Conservation (phyloP, 805 yeast species). For the Candida hungchunana region DNA sequence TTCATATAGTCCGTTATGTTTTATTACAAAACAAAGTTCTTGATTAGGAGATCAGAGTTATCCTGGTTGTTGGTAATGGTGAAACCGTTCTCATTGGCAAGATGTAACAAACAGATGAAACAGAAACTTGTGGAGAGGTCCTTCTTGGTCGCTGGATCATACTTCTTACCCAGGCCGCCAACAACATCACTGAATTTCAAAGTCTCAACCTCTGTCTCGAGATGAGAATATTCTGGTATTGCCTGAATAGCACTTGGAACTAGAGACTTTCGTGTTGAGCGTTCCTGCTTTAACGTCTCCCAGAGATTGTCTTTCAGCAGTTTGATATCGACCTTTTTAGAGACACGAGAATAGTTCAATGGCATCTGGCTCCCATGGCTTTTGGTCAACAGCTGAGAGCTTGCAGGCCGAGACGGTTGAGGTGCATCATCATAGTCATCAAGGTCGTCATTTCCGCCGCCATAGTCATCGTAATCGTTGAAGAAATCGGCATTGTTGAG, state of each 20-base stretch:
- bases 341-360: conserved; percentile 60
- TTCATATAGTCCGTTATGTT: neutral
- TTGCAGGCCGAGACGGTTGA: conserved; percentile 17
- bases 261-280: conserved; percentile 9
- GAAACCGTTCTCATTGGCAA: conserved; percentile 84
- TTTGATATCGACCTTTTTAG: conserved; percentile 77
- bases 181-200: conserved; percentile 45
- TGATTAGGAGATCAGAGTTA: conserved; percentile 21
- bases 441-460: conserved; percentile 29
- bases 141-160: conserved; percentile 48
- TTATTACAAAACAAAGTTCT: conserved; percentile 1
- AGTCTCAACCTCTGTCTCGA: conserved; percentile 8
- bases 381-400: conserved; percentile 22
- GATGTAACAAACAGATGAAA: conserved; percentile 76
- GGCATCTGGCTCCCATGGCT: conserved; percentile 29
- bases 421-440: conserved; percentile 30
- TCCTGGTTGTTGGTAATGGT: conserved; percentile 40
- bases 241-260: conserved; percentile 1
- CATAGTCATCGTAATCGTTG: conserved; percentile 33
- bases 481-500: conserved; percentile 37
- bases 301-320: conserved; percentile 74
- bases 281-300: conserved; percentile 43
- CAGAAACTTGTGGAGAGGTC: conserved; percentile 84
- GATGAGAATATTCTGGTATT: too few relatives aligned
- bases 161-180: conserved; percentile 44